Evolutionary conservation across 106 monocot genomes (phyloP), one percentile per base, ranked within the genome.

Genomic region (Acorus gramineus): DNA sequence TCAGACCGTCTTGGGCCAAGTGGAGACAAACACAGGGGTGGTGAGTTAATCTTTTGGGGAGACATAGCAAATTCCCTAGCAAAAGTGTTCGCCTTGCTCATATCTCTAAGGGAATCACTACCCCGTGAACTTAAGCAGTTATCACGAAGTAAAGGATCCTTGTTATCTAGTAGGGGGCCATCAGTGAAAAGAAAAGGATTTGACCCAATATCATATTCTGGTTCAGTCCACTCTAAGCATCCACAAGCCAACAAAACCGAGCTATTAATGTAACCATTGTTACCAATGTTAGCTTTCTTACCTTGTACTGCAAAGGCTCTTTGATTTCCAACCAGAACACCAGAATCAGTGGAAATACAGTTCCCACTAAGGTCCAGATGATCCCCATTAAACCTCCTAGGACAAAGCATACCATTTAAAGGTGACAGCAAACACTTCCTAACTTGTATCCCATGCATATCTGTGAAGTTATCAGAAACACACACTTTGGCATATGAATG

Each of bases 391-490:
- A 86, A 90, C 52, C 80, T 74, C 44, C 79, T 79, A 44, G 49
- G 47, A 44, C 44, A 42, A 69, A 76, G 65, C 71, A 78, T 77
- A 53, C 49, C 66, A 73, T 80, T 77, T 57, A 83, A 46, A 57
- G 96, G 91, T 47, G 91, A 96, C 9, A 83, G 80, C 65, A 91
- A 46, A 5, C 82, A 81, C 61, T 91, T 96, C 65, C 84, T 80
- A 67, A 69, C 53, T 62, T 81, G 87, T 8, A 59, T 50, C 51
- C 66, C 81, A 66, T 71, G 72, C 56, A 58, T 69, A 66, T 74
- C 76, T 69, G 3, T 46, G 50, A 53, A 60, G 13, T 13, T 51
- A 59, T 66, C 65, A 68, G 46, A 60, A 55, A 44, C 57, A 28
- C 59, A 73, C 47, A 51, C 50, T 46, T 62, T 9, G 11, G 11